Conservation (phyloP, 108 stramenopile genomes). For the Epipyxis sp. region DNA sequence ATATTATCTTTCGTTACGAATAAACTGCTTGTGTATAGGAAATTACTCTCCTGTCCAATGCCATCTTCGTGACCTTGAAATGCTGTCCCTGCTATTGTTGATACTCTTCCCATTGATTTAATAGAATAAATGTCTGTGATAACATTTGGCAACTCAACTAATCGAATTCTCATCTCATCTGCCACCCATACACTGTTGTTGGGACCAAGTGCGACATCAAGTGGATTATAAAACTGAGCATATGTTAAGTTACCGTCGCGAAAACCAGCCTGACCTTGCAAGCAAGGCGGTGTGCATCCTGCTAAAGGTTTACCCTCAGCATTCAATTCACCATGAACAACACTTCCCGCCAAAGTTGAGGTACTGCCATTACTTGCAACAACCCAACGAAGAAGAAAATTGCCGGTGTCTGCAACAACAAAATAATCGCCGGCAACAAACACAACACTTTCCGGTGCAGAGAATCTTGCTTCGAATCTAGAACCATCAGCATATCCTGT, state of each 20-base stretch:
- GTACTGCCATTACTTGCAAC: slow-evolving; percentile 51
- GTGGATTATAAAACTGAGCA: slow-evolving; percentile 66
- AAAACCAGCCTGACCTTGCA: slow-evolving; percentile 63
- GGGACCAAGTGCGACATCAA: slow-evolving; percentile 63
- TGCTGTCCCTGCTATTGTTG: slow-evolving; percentile 64
- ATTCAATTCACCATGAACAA: slow-evolving; percentile 41
- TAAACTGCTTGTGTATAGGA: slow-evolving; percentile 64
- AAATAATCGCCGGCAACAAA: slow-evolving; percentile 58
- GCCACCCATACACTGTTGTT: slow-evolving; percentile 62
- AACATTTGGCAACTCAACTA: slow-evolving; percentile 45
- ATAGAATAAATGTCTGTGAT: slow-evolving; percentile 23
- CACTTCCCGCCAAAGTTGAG: slow-evolving; percentile 60
- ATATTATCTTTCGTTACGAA: slow-evolving; percentile 60
- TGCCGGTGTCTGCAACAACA: slow-evolving; percentile 76
- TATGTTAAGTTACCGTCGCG: slow-evolving; percentile 54
- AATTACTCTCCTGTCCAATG: slow-evolving; percentile 56
- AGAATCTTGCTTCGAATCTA: slow-evolving; percentile 58
- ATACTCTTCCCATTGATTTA: slow-evolving; percentile 47
- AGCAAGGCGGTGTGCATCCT: slow-evolving; percentile 62
- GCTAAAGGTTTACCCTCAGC: slow-evolving; percentile 25
- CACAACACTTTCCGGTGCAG: slow-evolving; percentile 66
- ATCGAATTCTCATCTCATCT: slow-evolving; percentile 63
- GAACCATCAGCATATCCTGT: slow-evolving; percentile 71
- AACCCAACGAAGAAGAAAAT: slow-evolving; percentile 64
- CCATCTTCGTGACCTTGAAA: slow-evolving; percentile 65